Evolutionary conservation across 495 filamentous ascomycete species (phyloP), one percentile per base, ranked within the genome.

Genomic region (Amphirosellinia nigrospora): DNA sequence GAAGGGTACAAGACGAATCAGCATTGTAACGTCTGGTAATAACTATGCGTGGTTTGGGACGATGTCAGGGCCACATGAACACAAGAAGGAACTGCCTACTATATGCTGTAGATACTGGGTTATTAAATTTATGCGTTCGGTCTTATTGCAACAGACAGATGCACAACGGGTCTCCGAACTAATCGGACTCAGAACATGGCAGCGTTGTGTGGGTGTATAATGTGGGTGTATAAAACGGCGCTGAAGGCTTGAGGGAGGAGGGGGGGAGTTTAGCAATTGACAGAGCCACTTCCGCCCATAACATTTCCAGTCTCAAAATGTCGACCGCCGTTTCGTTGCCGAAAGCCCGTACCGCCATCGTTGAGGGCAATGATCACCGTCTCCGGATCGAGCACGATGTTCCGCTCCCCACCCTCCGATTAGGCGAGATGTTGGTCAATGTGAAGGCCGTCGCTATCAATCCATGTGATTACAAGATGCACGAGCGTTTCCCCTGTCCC

Each of bases 381-480:
- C 72, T 70, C 19, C 21, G 10, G 8, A 32, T 71, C 4, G 55
- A 50, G 0, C 16, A 60, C 53, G 26, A 71, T 65, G 69, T 39
- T 5, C 69, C 72, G 0, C 50, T 71, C 15, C 72, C 69, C 6
- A 52, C 15, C 28, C 43, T n/a, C 43, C 43, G 43, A 46, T n/a
- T n/a, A 46, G 16, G 43, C 15, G 48, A 15, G 46, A 38, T 59
- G 39, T 63, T 65, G 8, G 13, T 65, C 23, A 26, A 38, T 3
- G 32, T 28, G 9, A 19, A 8, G 3, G 75, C 79, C 1, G 84
- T 86, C 8, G 83, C 79, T 4, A 53, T 87, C 16, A 87, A 86
- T 67, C 84, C 83, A 0, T 78, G 70, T 39, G 84, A 86, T 71
- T 79, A 66, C 60, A 87, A 86, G 53, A 82, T 83, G 74, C 71